A percentile compares a stretch with the other conserved stretches of the same genome.
phyloP scores from a whole-genome alignment of 139 green algal genomes.

The Coelastrella sp. region DNA sequence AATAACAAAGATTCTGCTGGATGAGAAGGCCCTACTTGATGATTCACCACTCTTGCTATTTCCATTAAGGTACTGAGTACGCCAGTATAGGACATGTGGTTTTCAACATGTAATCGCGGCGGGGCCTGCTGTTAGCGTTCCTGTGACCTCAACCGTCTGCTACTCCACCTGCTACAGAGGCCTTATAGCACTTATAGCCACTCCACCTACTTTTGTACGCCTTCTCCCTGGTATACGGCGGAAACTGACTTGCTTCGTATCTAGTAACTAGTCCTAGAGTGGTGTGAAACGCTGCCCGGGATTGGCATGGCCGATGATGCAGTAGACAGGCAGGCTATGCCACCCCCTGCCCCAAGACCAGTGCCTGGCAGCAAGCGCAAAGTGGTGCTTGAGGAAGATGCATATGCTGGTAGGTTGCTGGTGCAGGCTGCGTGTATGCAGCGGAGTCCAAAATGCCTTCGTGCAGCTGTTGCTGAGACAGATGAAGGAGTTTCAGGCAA shows the following conservation, averaged over 20 bases:
- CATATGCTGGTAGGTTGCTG: neutral
- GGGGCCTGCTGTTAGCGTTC: no score
- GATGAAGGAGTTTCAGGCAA: no score
- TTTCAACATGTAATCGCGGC: no score
- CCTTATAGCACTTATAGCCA: neutral
- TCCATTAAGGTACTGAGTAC: neutral
- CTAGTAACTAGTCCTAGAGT: neutral
- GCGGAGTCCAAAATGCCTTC: no score
- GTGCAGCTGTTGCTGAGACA: no score
- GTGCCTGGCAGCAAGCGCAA: constrained; percentile 18
- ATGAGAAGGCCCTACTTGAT: no score
- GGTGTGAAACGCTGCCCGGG: neutral
- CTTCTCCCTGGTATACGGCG: no score
- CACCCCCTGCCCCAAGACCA: neutral
- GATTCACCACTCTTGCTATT: no score
- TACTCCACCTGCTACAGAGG: no score
- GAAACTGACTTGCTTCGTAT: neutral
- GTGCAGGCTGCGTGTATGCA: neutral
- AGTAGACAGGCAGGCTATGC: neutral
- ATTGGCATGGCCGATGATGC: neutral
- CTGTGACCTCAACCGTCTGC: no score
- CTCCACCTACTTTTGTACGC: neutral
- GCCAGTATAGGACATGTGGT: no score
- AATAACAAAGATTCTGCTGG: no score
- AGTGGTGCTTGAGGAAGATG: constrained; percentile 27